Conservation (phyloP, 192 early-diverging fungal species). For the Funneliformis geosporum region DNA sequence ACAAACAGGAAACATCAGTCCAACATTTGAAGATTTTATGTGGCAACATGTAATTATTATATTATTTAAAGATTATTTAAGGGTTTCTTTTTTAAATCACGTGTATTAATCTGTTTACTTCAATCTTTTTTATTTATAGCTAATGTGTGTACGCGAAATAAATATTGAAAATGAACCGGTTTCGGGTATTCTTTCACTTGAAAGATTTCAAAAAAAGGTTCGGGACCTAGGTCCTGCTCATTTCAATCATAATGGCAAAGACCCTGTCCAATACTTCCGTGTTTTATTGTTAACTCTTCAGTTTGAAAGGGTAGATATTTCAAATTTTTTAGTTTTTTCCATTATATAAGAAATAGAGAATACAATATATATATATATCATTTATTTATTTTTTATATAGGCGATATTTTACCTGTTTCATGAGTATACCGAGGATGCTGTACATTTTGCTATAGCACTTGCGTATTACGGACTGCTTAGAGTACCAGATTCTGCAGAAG, state of each 20-base stretch:
- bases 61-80: not conserved
- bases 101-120: not conserved
- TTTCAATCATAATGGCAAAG: constrained; percentile 69
- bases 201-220: constrained; percentile 68
- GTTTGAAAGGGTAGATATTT: constrained; percentile 68
- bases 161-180: not conserved
- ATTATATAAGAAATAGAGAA: not conserved
- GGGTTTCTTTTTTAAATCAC: not conserved
- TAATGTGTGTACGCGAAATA: constrained; percentile 1
- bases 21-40: constrained; percentile 88
- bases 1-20: constrained; percentile 64
- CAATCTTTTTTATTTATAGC: not conserved
- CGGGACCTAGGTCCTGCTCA: constrained; percentile 66
- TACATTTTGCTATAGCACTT: constrained; percentile 88
- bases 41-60: constrained; percentile 73
- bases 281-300: constrained; percentile 85
- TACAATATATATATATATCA: not conserved
- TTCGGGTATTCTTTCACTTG: constrained; percentile 53
- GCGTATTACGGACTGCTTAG: constrained; percentile 78
- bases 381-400: constrained; percentile 27
- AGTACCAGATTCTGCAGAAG: constrained; percentile 59
- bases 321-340: not conserved
- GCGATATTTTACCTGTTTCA: constrained; percentile 76
- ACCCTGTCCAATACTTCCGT: constrained; percentile 77
- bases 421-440: constrained; percentile 72